Evolutionary conservation across 768 basidiomycete genomes (phyloP).

Genomic region (Mycena metata): DNA sequence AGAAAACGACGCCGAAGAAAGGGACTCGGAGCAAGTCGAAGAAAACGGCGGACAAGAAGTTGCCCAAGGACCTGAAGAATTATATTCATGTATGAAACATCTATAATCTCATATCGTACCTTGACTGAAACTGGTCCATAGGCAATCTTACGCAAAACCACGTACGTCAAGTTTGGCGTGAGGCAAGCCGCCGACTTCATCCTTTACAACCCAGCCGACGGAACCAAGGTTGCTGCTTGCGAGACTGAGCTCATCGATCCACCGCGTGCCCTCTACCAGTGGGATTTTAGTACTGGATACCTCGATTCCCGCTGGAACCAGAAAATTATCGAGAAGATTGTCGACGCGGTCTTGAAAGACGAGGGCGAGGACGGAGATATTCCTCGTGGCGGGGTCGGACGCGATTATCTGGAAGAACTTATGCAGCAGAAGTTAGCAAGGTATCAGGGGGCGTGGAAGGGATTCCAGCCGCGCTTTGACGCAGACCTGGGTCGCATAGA

Average conservation of each 20-base stretch:
- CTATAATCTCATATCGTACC: too few species aligned
- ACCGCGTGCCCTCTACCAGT: conserved; percentile 18
- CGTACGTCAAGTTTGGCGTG: conserved; percentile 21
- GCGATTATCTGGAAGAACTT: too few species aligned
- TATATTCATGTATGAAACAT: conserved; percentile 14
- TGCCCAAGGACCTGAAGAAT: conserved; percentile 15
- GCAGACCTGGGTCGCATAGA: conserved; percentile 23
- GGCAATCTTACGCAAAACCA: conserved; percentile 17
- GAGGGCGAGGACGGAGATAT: too few species aligned
- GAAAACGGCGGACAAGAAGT: too few species aligned
- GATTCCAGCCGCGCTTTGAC: too few species aligned
- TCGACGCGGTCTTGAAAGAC: conserved; percentile 26
- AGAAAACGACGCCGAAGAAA: too few species aligned
- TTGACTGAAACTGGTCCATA: conserved; percentile 22
- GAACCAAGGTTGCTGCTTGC: conserved; percentile 24
- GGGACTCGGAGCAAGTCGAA: too few species aligned
- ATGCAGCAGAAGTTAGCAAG: too few species aligned
- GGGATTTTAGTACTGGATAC: conserved; percentile 33
- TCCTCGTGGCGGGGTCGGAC: too few species aligned
- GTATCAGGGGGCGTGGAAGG: too few species aligned
- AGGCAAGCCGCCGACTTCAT: too few species aligned
- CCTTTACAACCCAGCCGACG: too few species aligned
- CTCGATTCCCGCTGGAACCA: conserved; percentile 30
- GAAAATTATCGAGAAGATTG: conserved; percentile 20
- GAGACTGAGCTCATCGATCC: conserved; percentile 12